Percentiles rank a stretch among this genome's conserved stretches.
These are phyloP conservation scores for Pinus albicaulis DNA, from an alignment of 75 land plant species.

Conservation along the genomic window DNA sequence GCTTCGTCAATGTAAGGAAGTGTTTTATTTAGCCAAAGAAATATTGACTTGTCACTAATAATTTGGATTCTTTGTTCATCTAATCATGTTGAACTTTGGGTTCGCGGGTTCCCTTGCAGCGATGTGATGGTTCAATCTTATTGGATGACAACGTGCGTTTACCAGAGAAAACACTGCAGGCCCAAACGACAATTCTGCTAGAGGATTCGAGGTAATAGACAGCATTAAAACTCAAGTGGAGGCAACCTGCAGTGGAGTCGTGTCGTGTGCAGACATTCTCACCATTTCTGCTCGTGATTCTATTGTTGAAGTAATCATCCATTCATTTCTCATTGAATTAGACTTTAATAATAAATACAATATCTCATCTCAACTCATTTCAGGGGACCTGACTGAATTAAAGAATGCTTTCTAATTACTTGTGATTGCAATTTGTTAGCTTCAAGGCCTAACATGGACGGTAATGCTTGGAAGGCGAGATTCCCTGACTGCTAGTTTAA, in stretches of 20 bases:
- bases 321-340: too few species aligned
- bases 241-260: slow-evolving; percentile 39
- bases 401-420: not conserved
- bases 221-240: slow-evolving; percentile 42
- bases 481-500: slow-evolving; percentile 24
- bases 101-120: slow-evolving; percentile 18
- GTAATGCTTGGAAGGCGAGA: slow-evolving; percentile 30
- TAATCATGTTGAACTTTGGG: not conserved
- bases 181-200: slow-evolving; percentile 32
- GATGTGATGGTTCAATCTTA: slow-evolving; percentile 68
- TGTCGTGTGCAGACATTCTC: slow-evolving; percentile 63
- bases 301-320: slow-evolving; percentile 7
- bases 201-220: slow-evolving; percentile 45
- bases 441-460: slow-evolving; percentile 36
- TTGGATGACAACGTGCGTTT: slow-evolving; percentile 34
- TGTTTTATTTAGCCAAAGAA: not conserved
- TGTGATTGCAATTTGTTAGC: not conserved
- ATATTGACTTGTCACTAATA: not conserved
- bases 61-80: not conserved
- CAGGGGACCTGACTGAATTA: not conserved
- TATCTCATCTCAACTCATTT: too few species aligned
- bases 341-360: too few species aligned
- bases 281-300: slow-evolving; percentile 44
- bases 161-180: slow-evolving; percentile 44
- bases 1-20: slow-evolving; percentile 25